These are phyloP conservation scores for Phialophora chinensis DNA, from an alignment of 2,329 filamentous ascomycete species.

Conservation along the genomic window DNA sequence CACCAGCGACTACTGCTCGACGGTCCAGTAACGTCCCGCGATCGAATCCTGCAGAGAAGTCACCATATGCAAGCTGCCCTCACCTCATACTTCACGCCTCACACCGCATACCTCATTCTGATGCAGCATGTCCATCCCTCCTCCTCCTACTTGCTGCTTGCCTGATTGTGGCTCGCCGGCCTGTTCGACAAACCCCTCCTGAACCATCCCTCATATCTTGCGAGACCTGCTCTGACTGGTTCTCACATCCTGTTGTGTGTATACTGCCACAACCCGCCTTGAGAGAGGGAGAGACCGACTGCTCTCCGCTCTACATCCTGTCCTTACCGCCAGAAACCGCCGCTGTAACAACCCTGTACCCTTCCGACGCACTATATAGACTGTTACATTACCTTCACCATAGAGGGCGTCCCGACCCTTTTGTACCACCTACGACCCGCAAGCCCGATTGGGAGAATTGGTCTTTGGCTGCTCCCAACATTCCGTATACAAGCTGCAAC, in stretches of 20 bases:
- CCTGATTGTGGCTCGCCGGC: conserved; percentile 28
- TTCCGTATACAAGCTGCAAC: neutral
- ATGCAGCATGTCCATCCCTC: conserved; percentile 30
- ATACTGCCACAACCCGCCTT: conserved; percentile 18
- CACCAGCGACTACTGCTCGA: conserved; percentile 8
- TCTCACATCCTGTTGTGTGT: conserved; percentile 21
- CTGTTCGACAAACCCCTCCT: conserved; percentile 25
- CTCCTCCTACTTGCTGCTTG: conserved; percentile 29
- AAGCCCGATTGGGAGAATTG: neutral
- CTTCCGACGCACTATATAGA: conserved; percentile 13
- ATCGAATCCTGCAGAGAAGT: conserved; percentile 14
- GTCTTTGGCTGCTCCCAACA: neutral
- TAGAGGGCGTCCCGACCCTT: conserved; percentile 1
- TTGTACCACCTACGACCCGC: conserved; percentile 17
- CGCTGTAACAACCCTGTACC: conserved; percentile 17
- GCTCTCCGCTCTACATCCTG: conserved; percentile 31
- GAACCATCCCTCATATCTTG: conserved; percentile 28
- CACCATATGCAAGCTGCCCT: conserved; percentile 3
- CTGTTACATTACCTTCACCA: conserved; percentile 15
- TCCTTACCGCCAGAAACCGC: conserved; percentile 33
- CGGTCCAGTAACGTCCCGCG: conserved; percentile 2
- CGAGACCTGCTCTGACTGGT: conserved; percentile 29
- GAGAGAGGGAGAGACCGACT: conserved; percentile 22
- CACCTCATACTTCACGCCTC: conserved; percentile 15
- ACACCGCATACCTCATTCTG: conserved; percentile 21